Evolutionary conservation across 1,284 basidiomycete species (phyloP).

Genomic region (Melampsora americana): DNA sequence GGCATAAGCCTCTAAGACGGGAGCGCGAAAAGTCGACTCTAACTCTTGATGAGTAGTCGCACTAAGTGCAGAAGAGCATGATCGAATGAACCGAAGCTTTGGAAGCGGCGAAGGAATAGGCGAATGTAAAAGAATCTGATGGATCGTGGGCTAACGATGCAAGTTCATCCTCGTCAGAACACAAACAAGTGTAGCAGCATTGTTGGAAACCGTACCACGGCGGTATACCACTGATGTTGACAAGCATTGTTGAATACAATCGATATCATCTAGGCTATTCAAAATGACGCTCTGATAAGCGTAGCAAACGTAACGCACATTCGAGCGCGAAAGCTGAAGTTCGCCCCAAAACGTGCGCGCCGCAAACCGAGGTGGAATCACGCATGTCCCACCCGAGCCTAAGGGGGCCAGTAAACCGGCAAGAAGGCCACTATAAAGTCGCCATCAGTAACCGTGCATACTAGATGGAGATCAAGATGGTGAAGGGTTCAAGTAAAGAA

Average conservation of each 20-base stretch:
- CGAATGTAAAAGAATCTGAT: conserved; percentile 57
- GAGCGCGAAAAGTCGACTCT: conserved; percentile 58
- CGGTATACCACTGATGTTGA: conserved; percentile 59
- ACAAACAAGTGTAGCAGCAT: neutral
- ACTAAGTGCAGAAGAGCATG: conserved; percentile 58
- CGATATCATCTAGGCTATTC: neutral
- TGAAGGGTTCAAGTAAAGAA: neutral
- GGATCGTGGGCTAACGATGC: conserved; percentile 57
- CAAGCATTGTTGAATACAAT: conserved; percentile 43
- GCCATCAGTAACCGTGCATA: neutral
- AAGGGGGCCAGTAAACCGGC: conserved; percentile 65
- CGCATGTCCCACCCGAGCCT: conserved; percentile 62
- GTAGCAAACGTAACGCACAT: conserved; percentile 32
- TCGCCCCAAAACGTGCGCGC: conserved; percentile 64
- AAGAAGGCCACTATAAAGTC: conserved; percentile 58
- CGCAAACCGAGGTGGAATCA: conserved; percentile 63
- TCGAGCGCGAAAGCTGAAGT: conserved; percentile 55
- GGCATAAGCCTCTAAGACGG: conserved; percentile 58
- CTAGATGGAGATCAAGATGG: neutral
- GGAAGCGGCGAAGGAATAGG: conserved; percentile 55
- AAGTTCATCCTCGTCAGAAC: neutral
- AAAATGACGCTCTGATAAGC: neutral
- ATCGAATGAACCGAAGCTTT: conserved; percentile 58
- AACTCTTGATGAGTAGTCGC: conserved; percentile 54
- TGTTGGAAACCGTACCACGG: conserved; percentile 45